Evolutionary conservation across 257 asterid genomes (phyloP).

Genomic region (Eustoma russellianum): DNA sequence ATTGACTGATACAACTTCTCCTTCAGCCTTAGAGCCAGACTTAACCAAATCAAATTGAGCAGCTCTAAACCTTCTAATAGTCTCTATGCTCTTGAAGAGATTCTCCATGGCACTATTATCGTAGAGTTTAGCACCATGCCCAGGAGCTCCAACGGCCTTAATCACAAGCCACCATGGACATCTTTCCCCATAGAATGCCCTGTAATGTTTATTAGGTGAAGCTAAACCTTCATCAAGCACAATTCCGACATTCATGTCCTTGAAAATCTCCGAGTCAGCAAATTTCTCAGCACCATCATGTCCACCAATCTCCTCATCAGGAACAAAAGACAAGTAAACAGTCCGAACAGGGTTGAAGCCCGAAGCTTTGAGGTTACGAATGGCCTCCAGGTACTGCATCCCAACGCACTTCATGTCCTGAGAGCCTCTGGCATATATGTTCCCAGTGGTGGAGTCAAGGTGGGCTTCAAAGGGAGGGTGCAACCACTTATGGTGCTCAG

Average conservation of each 20-base stretch:
- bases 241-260: slow-evolving; percentile 71
- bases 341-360: slow-evolving; percentile 63
- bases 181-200: slow-evolving; percentile 82
- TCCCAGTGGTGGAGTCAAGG: slow-evolving; percentile 49
- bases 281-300: slow-evolving; percentile 75
- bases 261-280: slow-evolving; percentile 54
- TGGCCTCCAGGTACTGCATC: slow-evolving; percentile 85
- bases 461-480: slow-evolving; percentile 78
- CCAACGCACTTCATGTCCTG: slow-evolving; percentile 98
- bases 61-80: slow-evolving; percentile 66
- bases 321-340: slow-evolving; percentile 77
- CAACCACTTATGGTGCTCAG: slow-evolving; percentile 76
- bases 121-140: slow-evolving; percentile 92
- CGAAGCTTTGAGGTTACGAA: slow-evolving; percentile 56
- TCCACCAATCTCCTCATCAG: slow-evolving; percentile 98
- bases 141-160: slow-evolving; percentile 83
- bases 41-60: slow-evolving; percentile 84
- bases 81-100: slow-evolving; percentile 76
- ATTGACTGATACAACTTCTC: slow-evolving; percentile 83
- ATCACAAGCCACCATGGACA: slow-evolving; percentile 80
- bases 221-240: slow-evolving; percentile 93
- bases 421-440: slow-evolving; percentile 86
- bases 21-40: slow-evolving; percentile 70
- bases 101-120: slow-evolving; percentile 94
- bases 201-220: slow-evolving; percentile 52